A percentile compares a stretch with the other conserved stretches of the same genome.
These are phyloP conservation scores for Rhodomyrtus psidioides DNA, from an alignment of 441 rosid genomes.

Conservation along the genomic window DNA sequence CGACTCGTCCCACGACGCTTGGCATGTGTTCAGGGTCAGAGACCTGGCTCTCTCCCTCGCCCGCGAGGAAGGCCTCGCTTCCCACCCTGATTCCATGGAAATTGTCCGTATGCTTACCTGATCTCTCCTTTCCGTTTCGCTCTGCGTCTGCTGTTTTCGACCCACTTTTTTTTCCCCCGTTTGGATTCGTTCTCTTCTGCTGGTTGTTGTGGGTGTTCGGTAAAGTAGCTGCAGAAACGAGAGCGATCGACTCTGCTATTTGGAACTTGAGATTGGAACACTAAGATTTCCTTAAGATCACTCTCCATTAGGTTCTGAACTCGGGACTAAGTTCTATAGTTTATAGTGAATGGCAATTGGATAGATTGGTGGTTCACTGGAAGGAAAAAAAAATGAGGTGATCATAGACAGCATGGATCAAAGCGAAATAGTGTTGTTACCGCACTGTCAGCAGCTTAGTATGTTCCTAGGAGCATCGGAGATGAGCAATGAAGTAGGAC, in stretches of 20 bases:
- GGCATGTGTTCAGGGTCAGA: conserved; percentile 73
- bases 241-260: neutral
- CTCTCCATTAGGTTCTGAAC: neutral
- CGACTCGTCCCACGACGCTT: conserved; percentile 78
- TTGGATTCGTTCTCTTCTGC: neutral
- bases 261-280: neutral
- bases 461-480: too few relatives aligned
- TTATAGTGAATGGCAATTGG: neutral
- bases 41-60: conserved; percentile 79
- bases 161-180: neutral
- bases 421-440: too few relatives aligned
- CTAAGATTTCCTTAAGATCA: neutral
- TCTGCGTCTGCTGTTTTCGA: neutral
- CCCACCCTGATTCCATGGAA: conserved; percentile 63
- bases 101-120: conserved; percentile 22
- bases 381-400: too few relatives aligned
- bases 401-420: too few relatives aligned
- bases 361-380: neutral
- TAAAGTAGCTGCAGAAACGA: neutral
- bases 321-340: neutral
- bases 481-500: neutral
- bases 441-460: too few relatives aligned
- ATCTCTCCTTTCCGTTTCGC: neutral
- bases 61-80: conserved; percentile 70
- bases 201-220: neutral